Conservation (phyloP, 2,329 filamentous ascomycete species). For the Nakataea oryzae region DNA sequence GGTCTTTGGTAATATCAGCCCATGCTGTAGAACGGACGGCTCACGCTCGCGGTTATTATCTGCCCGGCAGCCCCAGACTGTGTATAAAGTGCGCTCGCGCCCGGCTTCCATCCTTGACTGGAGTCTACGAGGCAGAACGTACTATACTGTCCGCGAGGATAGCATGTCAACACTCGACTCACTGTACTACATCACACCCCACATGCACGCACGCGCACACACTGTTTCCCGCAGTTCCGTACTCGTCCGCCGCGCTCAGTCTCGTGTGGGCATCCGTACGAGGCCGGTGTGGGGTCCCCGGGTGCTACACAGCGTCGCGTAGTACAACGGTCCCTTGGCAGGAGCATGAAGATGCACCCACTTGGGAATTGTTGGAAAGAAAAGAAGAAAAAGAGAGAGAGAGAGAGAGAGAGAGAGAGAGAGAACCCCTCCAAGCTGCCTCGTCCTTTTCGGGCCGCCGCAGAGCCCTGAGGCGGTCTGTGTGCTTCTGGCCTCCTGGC, state of each 20-base stretch:
- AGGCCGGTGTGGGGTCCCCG: constrained; percentile 28
- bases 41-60: constrained; percentile 14
- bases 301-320: constrained; percentile 19
- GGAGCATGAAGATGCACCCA: too few species aligned
- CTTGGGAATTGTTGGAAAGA: too few species aligned
- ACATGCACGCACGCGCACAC: too few species aligned
- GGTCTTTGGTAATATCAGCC: constrained; percentile 23
- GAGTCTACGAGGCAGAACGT: too few species aligned
- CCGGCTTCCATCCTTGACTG: constrained; percentile 13
- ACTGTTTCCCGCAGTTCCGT: constrained; percentile 31
- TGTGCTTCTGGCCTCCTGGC: not conserved
- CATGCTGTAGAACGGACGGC: constrained; percentile 22
- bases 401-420: not conserved
- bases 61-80: constrained; percentile 19
- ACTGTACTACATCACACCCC: too few species aligned
- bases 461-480: constrained; percentile 1
- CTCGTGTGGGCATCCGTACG: constrained; percentile 28
- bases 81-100: constrained; percentile 20
- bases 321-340: constrained; percentile 7
- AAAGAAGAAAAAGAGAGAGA: not conserved
- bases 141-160: too few species aligned
- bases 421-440: constrained; percentile 10
- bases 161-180: too few species aligned
- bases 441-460: constrained; percentile 8
- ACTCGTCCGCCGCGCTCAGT: constrained; percentile 25